These are phyloP conservation scores for Niveomyces coronatus DNA, from an alignment of 2,329 filamentous ascomycete species.

Conservation along the genomic window DNA sequence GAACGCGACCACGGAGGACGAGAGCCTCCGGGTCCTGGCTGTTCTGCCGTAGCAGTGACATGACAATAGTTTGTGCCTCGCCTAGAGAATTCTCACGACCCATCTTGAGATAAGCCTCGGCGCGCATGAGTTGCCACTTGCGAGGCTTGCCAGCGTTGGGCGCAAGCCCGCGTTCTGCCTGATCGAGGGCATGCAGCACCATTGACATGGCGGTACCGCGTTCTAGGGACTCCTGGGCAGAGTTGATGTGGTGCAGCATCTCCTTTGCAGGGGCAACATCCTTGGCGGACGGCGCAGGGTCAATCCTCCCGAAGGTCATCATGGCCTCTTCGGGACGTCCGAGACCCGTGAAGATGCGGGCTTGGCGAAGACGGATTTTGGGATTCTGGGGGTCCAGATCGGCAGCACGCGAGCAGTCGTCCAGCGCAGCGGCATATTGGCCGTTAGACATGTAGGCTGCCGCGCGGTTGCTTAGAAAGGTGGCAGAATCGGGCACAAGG, in stretches of 20 bases:
- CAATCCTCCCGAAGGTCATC: conserved; percentile 68
- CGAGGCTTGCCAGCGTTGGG: conserved; percentile 67
- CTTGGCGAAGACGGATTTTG: conserved; percentile 81
- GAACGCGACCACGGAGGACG: conserved; percentile 74
- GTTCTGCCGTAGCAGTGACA: conserved; percentile 75
- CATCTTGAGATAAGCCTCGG: conserved; percentile 88
- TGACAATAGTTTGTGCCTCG: conserved; percentile 87
- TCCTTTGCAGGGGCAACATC: conserved; percentile 74
- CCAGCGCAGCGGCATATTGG: conserved; percentile 67
- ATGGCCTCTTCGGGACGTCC: conserved; percentile 83
- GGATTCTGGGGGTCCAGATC: conserved; percentile 76
- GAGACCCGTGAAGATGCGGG: conserved; percentile 79
- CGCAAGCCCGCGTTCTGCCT: conserved; percentile 75
- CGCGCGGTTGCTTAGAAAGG: conserved; percentile 89
- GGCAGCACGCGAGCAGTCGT: conserved; percentile 74
- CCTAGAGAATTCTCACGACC: conserved; percentile 79
- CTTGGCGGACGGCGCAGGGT: conserved; percentile 70
- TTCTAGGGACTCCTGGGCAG: conserved; percentile 67
- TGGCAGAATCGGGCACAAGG: conserved; percentile 72
- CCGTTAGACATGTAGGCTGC: conserved; percentile 87
- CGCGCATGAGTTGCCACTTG: conserved; percentile 89
- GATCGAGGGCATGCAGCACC: conserved; percentile 83
- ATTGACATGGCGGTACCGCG: conserved; percentile 76
- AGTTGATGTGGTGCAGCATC: conserved; percentile 73
- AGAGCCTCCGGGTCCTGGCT: conserved; percentile 88